phyloP scores from a whole-genome alignment of 192 early-diverging fungal genomes.

The Backusella tuberculispora region DNA sequence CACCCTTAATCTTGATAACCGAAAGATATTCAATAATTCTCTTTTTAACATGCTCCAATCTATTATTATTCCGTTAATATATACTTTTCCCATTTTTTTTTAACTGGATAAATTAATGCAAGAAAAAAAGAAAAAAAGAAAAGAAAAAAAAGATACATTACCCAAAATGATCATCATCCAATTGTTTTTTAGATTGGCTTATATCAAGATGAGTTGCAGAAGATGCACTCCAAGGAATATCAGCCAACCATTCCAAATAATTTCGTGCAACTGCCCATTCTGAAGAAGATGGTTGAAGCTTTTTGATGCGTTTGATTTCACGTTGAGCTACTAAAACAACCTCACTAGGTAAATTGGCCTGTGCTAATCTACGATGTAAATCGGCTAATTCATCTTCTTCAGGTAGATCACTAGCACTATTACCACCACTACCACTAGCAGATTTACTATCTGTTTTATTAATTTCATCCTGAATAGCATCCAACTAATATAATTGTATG shows the following conservation, averaged over 20 bases:
- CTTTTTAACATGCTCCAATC: constrained; percentile 76
- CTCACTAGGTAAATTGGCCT: constrained; percentile 66
- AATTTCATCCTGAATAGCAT: constrained; percentile 81
- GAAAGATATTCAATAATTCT: constrained; percentile 85
- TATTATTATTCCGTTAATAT: background rate
- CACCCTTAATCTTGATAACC: constrained; percentile 74
- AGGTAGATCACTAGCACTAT: constrained; percentile 35
- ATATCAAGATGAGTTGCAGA: constrained; percentile 72
- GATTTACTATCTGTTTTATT: constrained; percentile 59
- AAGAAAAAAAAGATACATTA: background rate
- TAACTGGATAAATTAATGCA: background rate
- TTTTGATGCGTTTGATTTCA: constrained; percentile 70
- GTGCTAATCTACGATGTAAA: constrained; percentile 56
- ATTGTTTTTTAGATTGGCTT: constrained; percentile 57
- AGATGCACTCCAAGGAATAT: constrained; percentile 74
- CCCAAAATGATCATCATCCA: constrained; percentile 86
- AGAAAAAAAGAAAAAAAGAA: background rate
- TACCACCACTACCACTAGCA: constrained; percentile 53
- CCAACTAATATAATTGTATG: constrained; percentile 48
- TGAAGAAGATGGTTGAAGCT: constrained; percentile 71
- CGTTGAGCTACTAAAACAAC: constrained; percentile 57
- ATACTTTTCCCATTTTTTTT: no score
- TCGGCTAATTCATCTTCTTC: constrained; percentile 63
- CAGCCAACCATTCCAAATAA: constrained; percentile 78
- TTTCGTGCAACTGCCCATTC: constrained; percentile 79